Percentiles rank a stretch among this genome's conserved stretches.
Conservation (phyloP, 352 stramenopile genomes). For the Globisporangium lucens region DNA sequence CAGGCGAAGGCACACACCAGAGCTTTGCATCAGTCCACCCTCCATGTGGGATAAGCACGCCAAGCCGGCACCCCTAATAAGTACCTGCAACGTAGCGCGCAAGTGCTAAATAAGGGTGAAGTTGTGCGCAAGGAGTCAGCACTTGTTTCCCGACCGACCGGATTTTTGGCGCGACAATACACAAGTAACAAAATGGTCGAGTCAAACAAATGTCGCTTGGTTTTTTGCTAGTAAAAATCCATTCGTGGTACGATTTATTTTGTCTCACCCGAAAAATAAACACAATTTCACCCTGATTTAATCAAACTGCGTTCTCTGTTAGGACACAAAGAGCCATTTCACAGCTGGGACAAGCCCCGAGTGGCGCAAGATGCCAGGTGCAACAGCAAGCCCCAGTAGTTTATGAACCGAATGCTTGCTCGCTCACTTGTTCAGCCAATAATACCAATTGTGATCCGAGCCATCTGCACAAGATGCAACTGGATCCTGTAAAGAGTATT, state of each 20-base stretch:
- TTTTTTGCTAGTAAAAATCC: neutral
- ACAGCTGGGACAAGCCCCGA: conserved; percentile 14
- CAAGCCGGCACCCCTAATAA: conserved; percentile 1
- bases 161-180: neutral
- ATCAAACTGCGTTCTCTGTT: neutral
- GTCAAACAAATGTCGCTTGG: neutral
- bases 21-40: conserved; percentile 7
- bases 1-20: conserved; percentile 1
- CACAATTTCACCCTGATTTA: conserved; percentile 2
- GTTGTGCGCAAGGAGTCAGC: neutral
- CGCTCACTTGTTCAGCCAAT: neutral
- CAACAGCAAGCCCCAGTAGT: neutral
- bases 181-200: neutral
- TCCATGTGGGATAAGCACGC: conserved; percentile 15
- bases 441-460: neutral
- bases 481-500: conserved; percentile 3
- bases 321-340: conserved; percentile 16
- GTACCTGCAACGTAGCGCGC: neutral
- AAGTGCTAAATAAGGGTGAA: neutral
- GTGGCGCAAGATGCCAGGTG: conserved; percentile 9
- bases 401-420: neutral
- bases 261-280: neutral
- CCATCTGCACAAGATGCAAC: neutral
- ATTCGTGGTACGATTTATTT: neutral
- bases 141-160: neutral